Evolutionary conservation across 1,284 basidiomycete genomes (phyloP).

Genomic region (Cutaneotrichosporon arboriforme): DNA sequence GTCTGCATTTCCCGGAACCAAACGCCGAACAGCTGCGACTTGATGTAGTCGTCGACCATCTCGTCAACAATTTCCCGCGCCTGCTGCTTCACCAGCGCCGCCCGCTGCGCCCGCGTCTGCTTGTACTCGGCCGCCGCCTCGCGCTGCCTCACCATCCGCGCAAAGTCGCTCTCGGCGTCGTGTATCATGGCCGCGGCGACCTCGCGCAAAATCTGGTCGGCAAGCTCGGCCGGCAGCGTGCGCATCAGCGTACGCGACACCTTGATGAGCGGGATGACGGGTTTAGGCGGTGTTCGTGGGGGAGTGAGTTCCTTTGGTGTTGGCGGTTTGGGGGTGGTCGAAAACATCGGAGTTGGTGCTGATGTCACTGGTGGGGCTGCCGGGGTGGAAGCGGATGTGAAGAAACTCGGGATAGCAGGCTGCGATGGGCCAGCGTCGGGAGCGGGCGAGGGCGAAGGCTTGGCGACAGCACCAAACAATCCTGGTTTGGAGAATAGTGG

Average conservation of each 20-base stretch:
- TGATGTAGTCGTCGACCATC: constrained; percentile 14
- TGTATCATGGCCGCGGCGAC: constrained; percentile 22
- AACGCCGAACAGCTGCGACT: neutral
- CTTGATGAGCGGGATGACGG: constrained; percentile 9
- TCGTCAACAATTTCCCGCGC: constrained; percentile 8
- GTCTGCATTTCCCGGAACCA: constrained; percentile 4
- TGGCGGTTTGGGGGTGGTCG: neutral
- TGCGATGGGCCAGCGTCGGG: neutral
- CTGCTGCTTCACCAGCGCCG: constrained; percentile 17
- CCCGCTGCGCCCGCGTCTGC: constrained; percentile 12
- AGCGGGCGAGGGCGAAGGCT: neutral
- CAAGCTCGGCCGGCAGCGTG: constrained; percentile 13
- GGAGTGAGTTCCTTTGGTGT: constrained; percentile 3
- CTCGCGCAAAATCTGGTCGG: constrained; percentile 24
- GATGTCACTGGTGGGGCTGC: neutral
- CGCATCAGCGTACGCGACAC: constrained; percentile 6
- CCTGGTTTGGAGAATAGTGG: neutral
- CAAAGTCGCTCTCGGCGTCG: constrained; percentile 15
- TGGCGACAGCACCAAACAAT: neutral
- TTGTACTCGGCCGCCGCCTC: constrained; percentile 18
- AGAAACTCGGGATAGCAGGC: constrained; percentile 15
- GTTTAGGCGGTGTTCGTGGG: constrained; percentile 4
- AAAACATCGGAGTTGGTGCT: neutral
- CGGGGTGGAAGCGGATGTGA: constrained; percentile 11
- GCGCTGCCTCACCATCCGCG: constrained; percentile 21